These are phyloP conservation scores for Aquilaria malaccensis DNA, from an alignment of 345 rosid genomes.

Conservation along the genomic window DNA sequence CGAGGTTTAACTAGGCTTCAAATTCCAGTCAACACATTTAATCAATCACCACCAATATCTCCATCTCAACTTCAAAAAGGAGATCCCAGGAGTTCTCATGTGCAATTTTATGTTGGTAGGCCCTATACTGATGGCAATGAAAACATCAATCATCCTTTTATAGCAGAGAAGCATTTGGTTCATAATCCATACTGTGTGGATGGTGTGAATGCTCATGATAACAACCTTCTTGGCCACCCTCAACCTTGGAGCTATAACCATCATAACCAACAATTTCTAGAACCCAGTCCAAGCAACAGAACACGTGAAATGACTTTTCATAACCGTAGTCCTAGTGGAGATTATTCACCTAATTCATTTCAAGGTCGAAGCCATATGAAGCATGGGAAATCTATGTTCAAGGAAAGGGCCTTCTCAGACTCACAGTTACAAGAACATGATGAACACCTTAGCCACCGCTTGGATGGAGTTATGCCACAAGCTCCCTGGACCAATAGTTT, in stretches of 20 bases:
- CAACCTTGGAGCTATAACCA: conserved; percentile 27
- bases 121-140: conserved; percentile 18
- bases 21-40: conserved; percentile 21
- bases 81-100: conserved; percentile 18
- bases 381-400: conserved; percentile 23
- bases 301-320: conserved; percentile 26
- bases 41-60: conserved; percentile 42
- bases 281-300: conserved; percentile 22
- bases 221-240: conserved; percentile 23
- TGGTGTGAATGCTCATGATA: conserved; percentile 26
- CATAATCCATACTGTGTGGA: conserved; percentile 28
- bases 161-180: conserved; percentile 15
- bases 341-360: conserved; percentile 19
- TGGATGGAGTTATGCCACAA: conserved; percentile 22
- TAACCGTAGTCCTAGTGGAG: conserved; percentile 38
- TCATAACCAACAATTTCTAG: conserved; percentile 27
- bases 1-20: conserved; percentile 25
- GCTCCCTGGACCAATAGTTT: conserved; percentile 22
- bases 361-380: conserved; percentile 21
- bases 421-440: conserved; percentile 39
- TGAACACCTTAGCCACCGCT: conserved; percentile 13
- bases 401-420: conserved; percentile 53
- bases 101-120: conserved; percentile 15
- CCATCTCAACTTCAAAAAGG: conserved; percentile 31
- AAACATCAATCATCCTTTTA: conserved; percentile 11